Evolutionary conservation across 306 rosid species (phyloP).

Genomic region (Cucumis cinereus): DNA sequence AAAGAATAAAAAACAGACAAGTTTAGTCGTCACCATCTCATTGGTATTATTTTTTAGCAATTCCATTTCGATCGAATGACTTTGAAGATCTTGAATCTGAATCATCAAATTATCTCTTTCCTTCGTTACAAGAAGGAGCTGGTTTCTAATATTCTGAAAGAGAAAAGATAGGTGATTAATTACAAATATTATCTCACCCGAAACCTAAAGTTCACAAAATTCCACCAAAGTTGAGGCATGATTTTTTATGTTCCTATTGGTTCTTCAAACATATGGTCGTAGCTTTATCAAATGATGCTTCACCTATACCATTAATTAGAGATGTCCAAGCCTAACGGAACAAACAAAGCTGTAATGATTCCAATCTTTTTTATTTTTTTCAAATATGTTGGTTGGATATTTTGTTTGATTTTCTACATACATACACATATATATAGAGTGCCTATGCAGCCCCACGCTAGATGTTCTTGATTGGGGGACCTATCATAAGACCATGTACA

Average conservation of each 20-base stretch:
- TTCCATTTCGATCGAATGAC: constrained; percentile 31
- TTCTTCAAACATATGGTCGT: background rate
- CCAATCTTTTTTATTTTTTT: background rate
- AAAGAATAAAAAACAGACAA: constrained; percentile 7
- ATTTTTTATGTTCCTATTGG: background rate
- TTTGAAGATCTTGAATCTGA: constrained; percentile 41
- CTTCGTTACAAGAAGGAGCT: constrained; percentile 26
- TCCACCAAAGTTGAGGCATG: background rate
- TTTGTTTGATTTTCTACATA: background rate
- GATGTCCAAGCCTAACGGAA: background rate
- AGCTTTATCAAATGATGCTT: background rate
- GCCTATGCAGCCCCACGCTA: too few species aligned
- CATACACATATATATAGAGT: too few species aligned
- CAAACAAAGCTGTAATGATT: background rate
- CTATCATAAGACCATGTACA: too few species aligned
- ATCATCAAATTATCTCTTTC: constrained; percentile 45
- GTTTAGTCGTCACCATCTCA: constrained; percentile 20
- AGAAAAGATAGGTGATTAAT: background rate
- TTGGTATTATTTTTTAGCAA: constrained; percentile 22
- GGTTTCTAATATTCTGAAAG: constrained; percentile 34
- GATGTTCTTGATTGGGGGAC: too few species aligned
- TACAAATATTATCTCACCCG: background rate
- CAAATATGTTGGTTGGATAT: background rate
- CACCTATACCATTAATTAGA: background rate
- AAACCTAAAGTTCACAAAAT: background rate